Conservation (phyloP, 768 basidiomycete genomes). For the Calocybe cyanea region DNA sequence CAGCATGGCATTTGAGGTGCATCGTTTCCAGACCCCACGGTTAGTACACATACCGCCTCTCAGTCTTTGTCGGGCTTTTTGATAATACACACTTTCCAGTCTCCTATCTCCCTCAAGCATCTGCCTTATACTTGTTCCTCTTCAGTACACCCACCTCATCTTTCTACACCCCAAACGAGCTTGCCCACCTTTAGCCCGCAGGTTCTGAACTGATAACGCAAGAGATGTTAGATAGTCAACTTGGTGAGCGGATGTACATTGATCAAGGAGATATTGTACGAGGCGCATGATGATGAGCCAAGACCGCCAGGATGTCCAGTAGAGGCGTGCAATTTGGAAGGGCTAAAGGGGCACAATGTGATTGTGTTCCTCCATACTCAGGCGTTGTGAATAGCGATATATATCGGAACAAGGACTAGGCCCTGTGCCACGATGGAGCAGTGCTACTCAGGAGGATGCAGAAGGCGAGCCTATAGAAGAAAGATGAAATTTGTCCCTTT, state of each 20-base stretch:
- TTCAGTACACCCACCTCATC: neutral
- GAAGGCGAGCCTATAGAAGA: conserved; percentile 41
- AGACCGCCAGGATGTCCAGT: conserved; percentile 75
- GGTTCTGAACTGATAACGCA: conserved; percentile 50
- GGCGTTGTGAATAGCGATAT: conserved; percentile 50
- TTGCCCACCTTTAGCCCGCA: conserved; percentile 81
- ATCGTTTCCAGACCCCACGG: conserved; percentile 22
- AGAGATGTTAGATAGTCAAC: conserved; percentile 67
- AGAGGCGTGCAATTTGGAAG: conserved; percentile 60
- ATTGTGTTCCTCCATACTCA: conserved; percentile 43
- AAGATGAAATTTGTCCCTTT: conserved; percentile 19
- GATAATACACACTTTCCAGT: conserved; percentile 88
- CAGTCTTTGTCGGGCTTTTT: conserved; percentile 89
- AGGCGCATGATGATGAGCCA: conserved; percentile 81
- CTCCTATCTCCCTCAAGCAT: conserved; percentile 76
- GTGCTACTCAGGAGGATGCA: conserved; percentile 36
- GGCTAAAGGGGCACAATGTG: conserved; percentile 49
- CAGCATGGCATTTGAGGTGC: conserved; percentile 79
- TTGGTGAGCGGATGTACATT: conserved; percentile 72
- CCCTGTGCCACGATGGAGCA: conserved; percentile 72
- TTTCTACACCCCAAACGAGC: conserved; percentile 73
- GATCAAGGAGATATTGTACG: conserved; percentile 74
- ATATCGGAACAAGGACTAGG: conserved; percentile 83
- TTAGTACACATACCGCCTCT: conserved; percentile 2
- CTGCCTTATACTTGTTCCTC: conserved; percentile 57